A percentile compares a stretch with the other conserved stretches of the same genome.
Conservation (phyloP, 352 stramenopile species). For the Phytopythium boreale region DNA sequence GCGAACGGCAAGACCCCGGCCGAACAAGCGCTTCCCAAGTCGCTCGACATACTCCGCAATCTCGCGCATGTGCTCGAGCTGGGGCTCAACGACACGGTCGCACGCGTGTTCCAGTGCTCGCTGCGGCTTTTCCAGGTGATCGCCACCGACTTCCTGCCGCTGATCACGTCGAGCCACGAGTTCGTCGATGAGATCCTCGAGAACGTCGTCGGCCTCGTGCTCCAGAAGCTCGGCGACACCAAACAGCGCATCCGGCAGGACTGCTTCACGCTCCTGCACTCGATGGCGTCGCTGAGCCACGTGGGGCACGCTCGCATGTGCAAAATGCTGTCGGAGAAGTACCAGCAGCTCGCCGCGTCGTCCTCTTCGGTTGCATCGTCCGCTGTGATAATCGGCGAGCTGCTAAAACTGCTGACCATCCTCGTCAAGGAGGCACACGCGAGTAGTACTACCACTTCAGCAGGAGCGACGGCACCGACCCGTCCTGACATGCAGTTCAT, state of each 20-base stretch:
- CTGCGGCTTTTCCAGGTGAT: conserved; percentile 69
- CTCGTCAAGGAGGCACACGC: conserved; percentile 41
- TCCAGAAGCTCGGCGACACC: conserved; percentile 75
- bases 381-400: conserved; percentile 47
- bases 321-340: conserved; percentile 61
- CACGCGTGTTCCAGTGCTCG: conserved; percentile 76
- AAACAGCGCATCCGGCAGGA: conserved; percentile 73
- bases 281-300: conserved; percentile 50
- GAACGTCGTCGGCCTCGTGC: conserved; percentile 50
- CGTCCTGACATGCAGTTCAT: conserved; percentile 39
- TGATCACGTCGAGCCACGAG: conserved; percentile 38
- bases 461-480: background rate
- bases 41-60: conserved; percentile 51
- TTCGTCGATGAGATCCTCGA: conserved; percentile 61
- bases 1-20: conserved; percentile 35
- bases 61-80: conserved; percentile 59
- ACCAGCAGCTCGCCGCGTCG: conserved; percentile 29
- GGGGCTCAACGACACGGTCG: conserved; percentile 71
- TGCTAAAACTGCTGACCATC: conserved; percentile 65
- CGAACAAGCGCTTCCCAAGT: conserved; percentile 53
- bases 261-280: conserved; percentile 68
- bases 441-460: background rate
- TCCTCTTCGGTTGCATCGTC: conserved; percentile 37
- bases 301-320: conserved; percentile 62
- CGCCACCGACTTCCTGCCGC: conserved; percentile 64